A percentile compares a stretch with the other conserved stretches of the same genome.
Evolutionary conservation across 1,139 yeast species (phyloP).

Genomic region (Blastobotrys illinoisensis): DNA sequence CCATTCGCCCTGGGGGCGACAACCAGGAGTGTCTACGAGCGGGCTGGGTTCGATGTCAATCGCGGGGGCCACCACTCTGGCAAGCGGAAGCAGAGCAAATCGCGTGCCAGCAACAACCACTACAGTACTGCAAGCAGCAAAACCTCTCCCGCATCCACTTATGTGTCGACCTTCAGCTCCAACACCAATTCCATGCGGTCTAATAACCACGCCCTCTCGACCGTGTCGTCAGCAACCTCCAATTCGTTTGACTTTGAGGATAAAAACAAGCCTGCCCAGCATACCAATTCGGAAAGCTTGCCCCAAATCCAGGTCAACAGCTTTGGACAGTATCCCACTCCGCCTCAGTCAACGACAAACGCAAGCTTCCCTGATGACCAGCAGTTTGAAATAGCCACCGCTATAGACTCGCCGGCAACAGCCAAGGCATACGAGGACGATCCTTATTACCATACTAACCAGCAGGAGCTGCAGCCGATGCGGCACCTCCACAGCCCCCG

Average conservation of each 20-base stretch:
- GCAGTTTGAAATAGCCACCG: background rate
- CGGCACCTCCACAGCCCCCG: background rate
- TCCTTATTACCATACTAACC: background rate
- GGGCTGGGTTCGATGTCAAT: constrained; percentile 38
- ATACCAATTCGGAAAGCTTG: background rate
- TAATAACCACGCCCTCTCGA: background rate
- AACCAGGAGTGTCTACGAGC: constrained; percentile 34
- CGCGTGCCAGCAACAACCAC: background rate
- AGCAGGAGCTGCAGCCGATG: background rate
- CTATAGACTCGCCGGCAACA: background rate
- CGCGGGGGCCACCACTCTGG: constrained; percentile 8
- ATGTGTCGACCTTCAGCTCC: constrained; percentile 1
- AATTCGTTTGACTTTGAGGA: background rate
- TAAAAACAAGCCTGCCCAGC: background rate
- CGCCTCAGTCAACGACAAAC: constrained; percentile 5
- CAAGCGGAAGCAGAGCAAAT: background rate
- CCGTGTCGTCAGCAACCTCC: background rate
- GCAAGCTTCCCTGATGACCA: constrained; percentile 2
- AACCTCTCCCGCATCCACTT: constrained; percentile 4
- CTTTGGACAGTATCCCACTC: constrained; percentile 3
- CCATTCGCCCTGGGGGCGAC: constrained; percentile 32
- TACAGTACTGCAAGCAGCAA: constrained; percentile 5
- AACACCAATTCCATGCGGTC: background rate
- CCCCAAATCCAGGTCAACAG: background rate
- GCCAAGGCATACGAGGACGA: background rate